Percentiles rank a stretch among this genome's conserved stretches.
Conservation (phyloP, 441 rosid genomes). For the Aleurites moluccanus region DNA sequence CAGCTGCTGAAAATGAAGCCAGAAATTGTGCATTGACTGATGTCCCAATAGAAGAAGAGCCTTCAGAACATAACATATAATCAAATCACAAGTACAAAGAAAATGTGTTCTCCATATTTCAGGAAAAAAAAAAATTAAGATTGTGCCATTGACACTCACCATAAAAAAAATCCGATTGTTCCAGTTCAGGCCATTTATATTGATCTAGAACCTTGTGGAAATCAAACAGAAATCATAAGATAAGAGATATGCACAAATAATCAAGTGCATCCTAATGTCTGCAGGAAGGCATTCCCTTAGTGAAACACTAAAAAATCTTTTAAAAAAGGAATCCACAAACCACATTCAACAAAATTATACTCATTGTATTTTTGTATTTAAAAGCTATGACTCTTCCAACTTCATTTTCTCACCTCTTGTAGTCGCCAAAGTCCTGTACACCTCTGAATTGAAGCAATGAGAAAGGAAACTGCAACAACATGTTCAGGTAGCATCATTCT, state of each 20-base stretch:
- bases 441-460: constrained; percentile 76
- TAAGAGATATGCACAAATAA: not conserved
- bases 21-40: constrained; percentile 70
- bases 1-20: constrained; percentile 83
- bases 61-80: constrained; percentile 36
- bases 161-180: constrained; percentile 74
- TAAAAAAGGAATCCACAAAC: not conserved
- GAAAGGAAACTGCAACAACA: constrained; percentile 53
- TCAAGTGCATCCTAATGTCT: constrained; percentile 6
- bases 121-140: constrained; percentile 12
- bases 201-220: constrained; percentile 60
- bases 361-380: not conserved
- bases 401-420: constrained; percentile 58
- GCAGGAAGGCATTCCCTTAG: not conserved
- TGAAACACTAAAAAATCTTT: not conserved
- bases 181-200: constrained; percentile 84
- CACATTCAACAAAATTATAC: not conserved
- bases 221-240: constrained; percentile 15
- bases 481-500: constrained; percentile 50
- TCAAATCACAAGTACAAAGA: constrained; percentile 22
- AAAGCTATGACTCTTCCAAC: constrained; percentile 12
- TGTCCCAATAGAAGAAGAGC: constrained; percentile 84
- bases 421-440: constrained; percentile 83
- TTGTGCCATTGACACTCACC: constrained; percentile 44
- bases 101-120: not conserved